A percentile compares a stretch with the other conserved stretches of the same genome.
These are phyloP conservation scores for Chlorella sorokiniana DNA, from an alignment of 139 green algal species.

Conservation along the genomic window DNA sequence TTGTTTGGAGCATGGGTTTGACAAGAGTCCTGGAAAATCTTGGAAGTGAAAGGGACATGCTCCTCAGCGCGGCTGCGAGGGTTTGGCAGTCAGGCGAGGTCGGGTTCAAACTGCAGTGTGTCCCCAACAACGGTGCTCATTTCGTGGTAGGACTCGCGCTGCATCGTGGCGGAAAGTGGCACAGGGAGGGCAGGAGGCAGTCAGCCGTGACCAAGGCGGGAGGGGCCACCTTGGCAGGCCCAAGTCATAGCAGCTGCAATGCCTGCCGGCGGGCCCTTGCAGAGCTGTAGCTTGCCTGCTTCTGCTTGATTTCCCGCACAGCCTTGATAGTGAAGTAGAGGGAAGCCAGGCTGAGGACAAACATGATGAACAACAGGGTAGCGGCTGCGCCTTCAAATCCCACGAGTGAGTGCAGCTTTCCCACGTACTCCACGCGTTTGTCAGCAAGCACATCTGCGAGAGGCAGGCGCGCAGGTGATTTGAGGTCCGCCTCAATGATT, in stretches of 20 bases:
- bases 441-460: neutral
- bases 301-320: constrained; percentile 64
- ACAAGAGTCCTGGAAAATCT: too few species aligned
- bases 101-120: constrained; percentile 29
- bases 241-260: too few species aligned
- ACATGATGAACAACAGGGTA: constrained; percentile 81
- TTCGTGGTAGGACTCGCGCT: constrained; percentile 19
- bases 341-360: constrained; percentile 61
- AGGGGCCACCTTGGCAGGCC: neutral
- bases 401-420: neutral
- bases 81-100: neutral
- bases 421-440: neutral
- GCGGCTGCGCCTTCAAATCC: constrained; percentile 37
- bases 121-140: neutral
- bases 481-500: neutral
- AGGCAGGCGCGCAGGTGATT: too few species aligned
- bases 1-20: too few species aligned
- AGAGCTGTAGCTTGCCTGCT: constrained; percentile 5
- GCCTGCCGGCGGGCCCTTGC: neutral
- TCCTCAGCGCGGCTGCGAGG: neutral
- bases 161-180: neutral
- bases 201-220: neutral
- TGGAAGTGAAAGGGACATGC: neutral
- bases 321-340: constrained; percentile 49
- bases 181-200: neutral